Base-by-base conservation (phyloP, 208 protist species). In the Trypanosoma grayi region DNA sequence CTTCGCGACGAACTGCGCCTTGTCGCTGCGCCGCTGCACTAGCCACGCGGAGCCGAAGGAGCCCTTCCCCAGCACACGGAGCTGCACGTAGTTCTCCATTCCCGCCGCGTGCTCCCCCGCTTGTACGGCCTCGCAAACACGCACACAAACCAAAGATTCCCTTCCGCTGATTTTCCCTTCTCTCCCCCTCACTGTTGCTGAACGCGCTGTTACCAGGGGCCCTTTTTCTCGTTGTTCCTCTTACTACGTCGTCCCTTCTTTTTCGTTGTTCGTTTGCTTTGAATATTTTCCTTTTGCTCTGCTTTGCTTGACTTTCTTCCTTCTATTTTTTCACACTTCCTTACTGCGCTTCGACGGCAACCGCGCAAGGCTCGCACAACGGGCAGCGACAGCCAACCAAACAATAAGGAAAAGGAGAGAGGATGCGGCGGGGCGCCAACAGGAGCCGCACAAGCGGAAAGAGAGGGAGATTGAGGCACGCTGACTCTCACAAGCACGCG, bases 21-120 rank as follows among this genome's bases (percentile, higher is more conserved):
- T 61, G 63, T 96, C 87, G n/a, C 70, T 66, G 24, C 84, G 83
- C 27, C 87, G 79, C 43, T 93, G 75, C 20, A 97, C 90, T 24
- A 97, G 83, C 75, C 86, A 91, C 0, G 92, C 92, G 9, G 85
- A 81, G 43, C 92, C 92, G 53, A 97, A 97, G 68, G 85, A 93
- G 36, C 92, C 92, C 57, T 96, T 97, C 18, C 92, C 92, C 9
- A 97, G 73, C 22, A 95, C 84, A 45, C 84, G 90, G 31, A 97
- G 3, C 47, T 86, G 76, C 36, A 63, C 78, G 65, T 97, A 97
- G 28, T 88, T 85, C 54, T 96, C 83, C 87, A 93, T 93, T 37
- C 8, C 14, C 9, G n/a, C 34, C 9, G 11, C 34, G 34, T 11
- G 20, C 39, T 22, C 20, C 4, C 39, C 16, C 3, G 20, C 39